phyloP scores from a whole-genome alignment of 2,329 filamentous ascomycete species.

The Neonectria neomacrospora region DNA sequence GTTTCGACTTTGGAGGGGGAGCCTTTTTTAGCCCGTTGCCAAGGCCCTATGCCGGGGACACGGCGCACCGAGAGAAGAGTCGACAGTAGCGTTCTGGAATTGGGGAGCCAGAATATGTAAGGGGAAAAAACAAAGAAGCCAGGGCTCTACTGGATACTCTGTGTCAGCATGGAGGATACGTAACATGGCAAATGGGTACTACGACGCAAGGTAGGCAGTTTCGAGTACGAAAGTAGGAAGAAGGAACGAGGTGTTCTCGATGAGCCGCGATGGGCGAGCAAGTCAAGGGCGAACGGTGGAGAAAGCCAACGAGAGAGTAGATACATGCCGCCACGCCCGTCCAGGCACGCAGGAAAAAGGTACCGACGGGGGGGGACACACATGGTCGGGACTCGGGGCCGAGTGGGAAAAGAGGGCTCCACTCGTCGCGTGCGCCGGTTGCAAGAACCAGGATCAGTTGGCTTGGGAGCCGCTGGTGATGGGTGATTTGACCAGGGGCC shows the following conservation, averaged over 20 bases:
- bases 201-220: not conserved
- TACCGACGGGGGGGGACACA: conserved; percentile 1
- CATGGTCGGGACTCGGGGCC: conserved; percentile 26
- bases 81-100: not conserved
- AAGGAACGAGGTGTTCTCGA: not conserved
- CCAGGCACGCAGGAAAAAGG: not conserved
- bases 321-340: not conserved
- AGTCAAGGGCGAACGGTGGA: not conserved
- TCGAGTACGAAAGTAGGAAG: not conserved
- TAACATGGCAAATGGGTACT: not conserved
- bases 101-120: not conserved
- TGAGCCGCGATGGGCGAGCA: not conserved
- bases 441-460: conserved; percentile 28
- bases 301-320: not conserved
- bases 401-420: conserved; percentile 29
- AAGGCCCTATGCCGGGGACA: conserved; percentile 29
- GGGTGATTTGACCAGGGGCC: not conserved
- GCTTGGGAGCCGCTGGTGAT: conserved; percentile 9
- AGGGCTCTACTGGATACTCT: not conserved
- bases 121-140: not conserved
- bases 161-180: not conserved
- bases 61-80: not conserved
- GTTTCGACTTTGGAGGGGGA: conserved; percentile 3
- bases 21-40: conserved; percentile 26
- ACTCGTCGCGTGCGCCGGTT: conserved; percentile 41